Evolutionary conservation across 2,329 filamentous ascomycete species (phyloP).

Genomic region (Cladosporium austrohemisphaericum): DNA sequence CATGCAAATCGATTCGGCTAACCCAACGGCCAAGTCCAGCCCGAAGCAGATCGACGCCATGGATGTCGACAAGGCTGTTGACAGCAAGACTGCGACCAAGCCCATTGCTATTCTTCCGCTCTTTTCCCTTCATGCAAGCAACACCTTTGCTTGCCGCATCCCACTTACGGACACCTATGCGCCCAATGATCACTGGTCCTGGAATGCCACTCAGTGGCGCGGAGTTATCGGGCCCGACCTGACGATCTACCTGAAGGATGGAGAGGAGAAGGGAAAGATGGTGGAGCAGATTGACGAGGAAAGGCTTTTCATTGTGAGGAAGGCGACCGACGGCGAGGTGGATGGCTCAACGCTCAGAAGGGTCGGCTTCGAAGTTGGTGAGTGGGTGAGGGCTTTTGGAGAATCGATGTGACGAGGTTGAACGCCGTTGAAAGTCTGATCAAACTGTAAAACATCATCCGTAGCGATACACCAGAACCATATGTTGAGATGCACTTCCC

Average conservation of each 20-base stretch:
- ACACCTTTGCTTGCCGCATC: slow-evolving; percentile 68
- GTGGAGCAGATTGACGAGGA: slow-evolving; percentile 41
- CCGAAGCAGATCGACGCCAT: slow-evolving; percentile 71
- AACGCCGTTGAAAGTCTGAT: too few species aligned
- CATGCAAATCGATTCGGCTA: slow-evolving; percentile 12
- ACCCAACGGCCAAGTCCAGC: slow-evolving; percentile 56
- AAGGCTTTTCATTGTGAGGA: slow-evolving; percentile 39
- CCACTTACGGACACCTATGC: slow-evolving; percentile 74
- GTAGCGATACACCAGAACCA: too few species aligned
- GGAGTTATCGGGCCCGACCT: slow-evolving; percentile 79
- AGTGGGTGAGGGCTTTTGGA: slow-evolving; percentile 59
- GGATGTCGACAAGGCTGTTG: slow-evolving; percentile 67
- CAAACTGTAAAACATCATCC: too few species aligned
- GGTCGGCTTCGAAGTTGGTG: slow-evolving; percentile 81
- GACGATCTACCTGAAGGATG: slow-evolving; percentile 62
- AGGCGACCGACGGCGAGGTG: slow-evolving; percentile 35
- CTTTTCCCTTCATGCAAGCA: slow-evolving; percentile 75
- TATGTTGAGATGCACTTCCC: too few species aligned
- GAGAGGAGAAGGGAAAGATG: slow-evolving; percentile 26
- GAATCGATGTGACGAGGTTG: too few species aligned
- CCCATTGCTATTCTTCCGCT: slow-evolving; percentile 74
- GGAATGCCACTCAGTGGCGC: slow-evolving; percentile 92
- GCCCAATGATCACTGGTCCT: slow-evolving; percentile 91
- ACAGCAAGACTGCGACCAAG: slow-evolving; percentile 51
- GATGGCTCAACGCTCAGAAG: slow-evolving; percentile 59